Evolutionary conservation across 495 filamentous ascomycete species (phyloP).

Genomic region (Talaromyces nanjingensis): DNA sequence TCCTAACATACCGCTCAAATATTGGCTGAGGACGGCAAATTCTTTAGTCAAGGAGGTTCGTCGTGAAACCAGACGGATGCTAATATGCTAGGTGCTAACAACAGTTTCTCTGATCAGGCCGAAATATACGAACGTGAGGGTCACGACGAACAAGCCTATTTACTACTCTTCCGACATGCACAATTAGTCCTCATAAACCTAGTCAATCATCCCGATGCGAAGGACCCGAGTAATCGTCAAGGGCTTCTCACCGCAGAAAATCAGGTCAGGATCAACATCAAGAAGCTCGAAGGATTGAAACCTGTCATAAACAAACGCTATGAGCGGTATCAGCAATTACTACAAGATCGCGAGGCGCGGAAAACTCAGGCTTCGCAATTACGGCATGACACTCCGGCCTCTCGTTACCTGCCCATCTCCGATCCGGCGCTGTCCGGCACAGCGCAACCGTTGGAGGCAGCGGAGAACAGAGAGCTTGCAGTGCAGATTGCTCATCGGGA

Average conservation of each 20-base stretch:
- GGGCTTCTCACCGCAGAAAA: slow-evolving; percentile 42
- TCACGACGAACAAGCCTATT: slow-evolving; percentile 78
- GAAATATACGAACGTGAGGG: slow-evolving; percentile 77
- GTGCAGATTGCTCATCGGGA: slow-evolving; percentile 71
- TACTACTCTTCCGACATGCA: slow-evolving; percentile 78
- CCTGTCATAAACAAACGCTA: slow-evolving; percentile 61
- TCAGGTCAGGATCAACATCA: slow-evolving; percentile 46
- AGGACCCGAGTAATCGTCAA: slow-evolving; percentile 39
- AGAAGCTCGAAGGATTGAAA: slow-evolving; percentile 56
- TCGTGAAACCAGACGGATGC: neutral
- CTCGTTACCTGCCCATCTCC: slow-evolving; percentile 16
- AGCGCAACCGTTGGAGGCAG: slow-evolving; percentile 55
- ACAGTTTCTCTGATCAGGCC: slow-evolving; percentile 38
- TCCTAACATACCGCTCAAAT: slow-evolving; percentile 59
- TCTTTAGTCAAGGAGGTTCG: slow-evolving; percentile 72
- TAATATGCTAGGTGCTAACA: neutral
- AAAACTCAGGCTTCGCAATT: slow-evolving; percentile 15
- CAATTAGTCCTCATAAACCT: slow-evolving; percentile 59
- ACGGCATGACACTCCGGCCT: slow-evolving; percentile 8
- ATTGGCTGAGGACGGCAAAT: slow-evolving; percentile 77
- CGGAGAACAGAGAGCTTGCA: slow-evolving; percentile 66
- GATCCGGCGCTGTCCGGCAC: slow-evolving; percentile 36
- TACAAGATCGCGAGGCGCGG: slow-evolving; percentile 39
- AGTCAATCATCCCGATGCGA: slow-evolving; percentile 50
- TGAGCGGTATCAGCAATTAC: slow-evolving; percentile 50